Evolutionary conservation across 2,329 filamentous ascomycete genomes (phyloP), one percentile per base, ranked within the genome.

Genomic region (Arthrobotrys conoides): DNA sequence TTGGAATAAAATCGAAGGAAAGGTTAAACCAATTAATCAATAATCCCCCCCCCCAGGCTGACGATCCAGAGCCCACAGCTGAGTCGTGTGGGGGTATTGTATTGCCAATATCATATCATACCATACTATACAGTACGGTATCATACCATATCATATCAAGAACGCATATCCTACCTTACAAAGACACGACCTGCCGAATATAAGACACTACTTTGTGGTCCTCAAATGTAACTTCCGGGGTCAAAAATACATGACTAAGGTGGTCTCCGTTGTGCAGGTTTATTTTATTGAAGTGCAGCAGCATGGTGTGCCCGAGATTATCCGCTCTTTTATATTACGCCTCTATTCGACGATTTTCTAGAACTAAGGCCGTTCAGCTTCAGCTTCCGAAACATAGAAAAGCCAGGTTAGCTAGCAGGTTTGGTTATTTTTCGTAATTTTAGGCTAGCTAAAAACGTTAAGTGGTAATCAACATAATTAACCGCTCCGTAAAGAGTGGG

Each of bases 41-140:
- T 16, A n/a, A 30, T 30, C 6, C 6, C 48, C 22, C 20, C 20
- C 16, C 48, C 12, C 18, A 6, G 27, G 5, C 22, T 36, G 14
- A 33, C 51, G 24, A 27, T 46, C n/a, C 20, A 8, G 18, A 36
- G 4, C 9, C 33, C n/a, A 46, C n/a, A 55, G 51, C 2, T 20
- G 30, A n/a, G 12, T n/a, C n/a, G 9, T 22, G 53, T 59, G 30
- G 53, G n/a, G 30, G 30, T 59, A 22, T 38, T 38, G 18, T 36
- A 59, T 38, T 59, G 53, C 53, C 10, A 22, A 59, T 36, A 59
- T 59, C 30, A 36, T 59, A 38, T 55, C 24, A 53, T 53, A n/a
- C 16, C 12, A n/a, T 30, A 3, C 6, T 6, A 30, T 30, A n/a
- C 16, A 3, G 12, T 30, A 3, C 6, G 3, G 6, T 30, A 30